Evolutionary conservation across 441 rosid species (phyloP).

Genomic region (Sinapis alba): DNA sequence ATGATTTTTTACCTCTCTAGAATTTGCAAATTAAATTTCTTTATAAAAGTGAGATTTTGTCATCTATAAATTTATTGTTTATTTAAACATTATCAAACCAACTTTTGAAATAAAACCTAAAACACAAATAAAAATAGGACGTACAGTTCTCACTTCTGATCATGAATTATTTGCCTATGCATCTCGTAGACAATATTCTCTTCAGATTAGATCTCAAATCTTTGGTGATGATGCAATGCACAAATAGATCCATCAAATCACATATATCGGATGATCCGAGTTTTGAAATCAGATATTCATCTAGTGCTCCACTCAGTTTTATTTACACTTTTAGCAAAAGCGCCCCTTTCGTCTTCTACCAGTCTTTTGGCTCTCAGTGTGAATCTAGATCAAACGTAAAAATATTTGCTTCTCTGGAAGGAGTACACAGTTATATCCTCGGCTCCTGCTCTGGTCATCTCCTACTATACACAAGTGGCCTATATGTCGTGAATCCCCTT

Average conservation of each 20-base stretch:
- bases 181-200: neutral
- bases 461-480: neutral
- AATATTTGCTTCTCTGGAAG: neutral
- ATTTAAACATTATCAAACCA: neutral
- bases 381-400: neutral
- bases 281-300: neutral
- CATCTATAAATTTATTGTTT: neutral
- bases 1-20: too few relatives aligned
- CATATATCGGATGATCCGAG: neutral
- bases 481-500: neutral
- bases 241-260: neutral
- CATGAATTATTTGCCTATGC: neutral
- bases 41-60: neutral
- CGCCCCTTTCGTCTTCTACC: neutral
- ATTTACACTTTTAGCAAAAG: neutral
- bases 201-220: neutral
- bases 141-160: neutral
- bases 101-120: neutral
- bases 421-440: neutral
- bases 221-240: neutral
- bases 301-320: neutral
- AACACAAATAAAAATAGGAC: neutral
- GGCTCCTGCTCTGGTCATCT: neutral
- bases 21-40: too few relatives aligned
- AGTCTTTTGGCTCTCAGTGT: neutral